These are phyloP conservation scores for Quercus phellos DNA, from an alignment of 331 rosid species.

Conservation along the genomic window DNA sequence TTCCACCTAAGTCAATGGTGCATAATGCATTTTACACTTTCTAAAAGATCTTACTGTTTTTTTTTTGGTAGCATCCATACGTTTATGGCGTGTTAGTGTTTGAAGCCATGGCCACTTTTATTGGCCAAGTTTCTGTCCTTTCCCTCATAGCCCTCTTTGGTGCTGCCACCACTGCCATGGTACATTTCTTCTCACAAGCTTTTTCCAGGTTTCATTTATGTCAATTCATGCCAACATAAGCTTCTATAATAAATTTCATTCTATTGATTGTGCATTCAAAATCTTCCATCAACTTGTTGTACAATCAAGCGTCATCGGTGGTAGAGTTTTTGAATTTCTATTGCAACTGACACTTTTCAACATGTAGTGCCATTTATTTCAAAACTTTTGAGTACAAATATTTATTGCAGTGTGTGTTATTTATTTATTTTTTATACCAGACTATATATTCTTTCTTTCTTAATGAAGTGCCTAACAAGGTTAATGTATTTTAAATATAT, in stretches of 20 bases:
- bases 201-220: conserved; percentile 10
- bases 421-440: no score
- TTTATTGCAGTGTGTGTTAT: no score
- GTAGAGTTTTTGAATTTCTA: no score
- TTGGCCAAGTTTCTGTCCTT: conserved; percentile 97
- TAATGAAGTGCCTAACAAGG: no score
- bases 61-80: conserved; percentile 79
- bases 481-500: not conserved
- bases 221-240: conserved; percentile 23
- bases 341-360: no score
- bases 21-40: not conserved
- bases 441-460: no score
- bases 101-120: conserved; percentile 94
- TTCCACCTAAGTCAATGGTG: not conserved
- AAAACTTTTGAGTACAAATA: no score
- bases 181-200: conserved; percentile 33
- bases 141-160: conserved; percentile 95
- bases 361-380: no score
- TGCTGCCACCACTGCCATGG: conserved; percentile 99
- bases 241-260: not conserved
- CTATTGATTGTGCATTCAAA: not conserved
- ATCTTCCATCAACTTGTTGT: not conserved
- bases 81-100: conserved; percentile 91
- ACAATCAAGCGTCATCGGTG: not conserved
- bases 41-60: conserved; percentile 20